Evolutionary conservation across 257 asterid genomes (phyloP), one percentile per base, ranked within the genome.

Genomic region (Misopates orontium): DNA sequence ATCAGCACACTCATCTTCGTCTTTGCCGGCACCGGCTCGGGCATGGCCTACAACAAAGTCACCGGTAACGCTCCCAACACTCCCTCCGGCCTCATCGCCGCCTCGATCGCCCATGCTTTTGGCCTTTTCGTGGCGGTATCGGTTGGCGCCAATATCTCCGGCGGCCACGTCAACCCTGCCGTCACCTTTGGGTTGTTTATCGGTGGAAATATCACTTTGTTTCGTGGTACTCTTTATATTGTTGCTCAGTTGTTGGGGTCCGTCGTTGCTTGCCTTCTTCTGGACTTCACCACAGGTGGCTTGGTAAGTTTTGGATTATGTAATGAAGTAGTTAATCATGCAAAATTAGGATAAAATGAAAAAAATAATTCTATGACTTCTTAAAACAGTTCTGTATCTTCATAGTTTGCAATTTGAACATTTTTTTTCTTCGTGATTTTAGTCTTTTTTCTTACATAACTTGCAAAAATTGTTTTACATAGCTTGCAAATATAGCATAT

Each of bases 1-100:
- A 52, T 84, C 53, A 79, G 84, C 60, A 78, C 87, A 16, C 73
- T 84, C 12, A 75, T 84, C 54, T 81, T 84, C 28, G 87, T 84
- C 36, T 81, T 78, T 17, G 90, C 90, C 40, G 87, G 91, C 1
- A 44, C 79, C 24, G 91, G 91, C 7, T 28, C 36, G 36, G 36
- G 36, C 36, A 28, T 28, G 36, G 36, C 36, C 36, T 28, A 28
- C 36, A 28, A 52, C 61, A 56, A 28, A n/a, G 20, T 23, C 20
- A 66, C 73, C 8, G 11, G 18, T 17, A 59, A 44, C 45, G 64
- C 52, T 15, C 45, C 68, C 36, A 25, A 51, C 64, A 25, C 68
- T 11, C 77, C 77, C 21, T 47, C 69, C 1, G 73, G 77, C 14
- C 64, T 73, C 31, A 36, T 73, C 19, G 77, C 65, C 1, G 68